Evolutionary conservation across 2,329 filamentous ascomycete species (phyloP).

Genomic region (Colletotrichum paranaense): DNA sequence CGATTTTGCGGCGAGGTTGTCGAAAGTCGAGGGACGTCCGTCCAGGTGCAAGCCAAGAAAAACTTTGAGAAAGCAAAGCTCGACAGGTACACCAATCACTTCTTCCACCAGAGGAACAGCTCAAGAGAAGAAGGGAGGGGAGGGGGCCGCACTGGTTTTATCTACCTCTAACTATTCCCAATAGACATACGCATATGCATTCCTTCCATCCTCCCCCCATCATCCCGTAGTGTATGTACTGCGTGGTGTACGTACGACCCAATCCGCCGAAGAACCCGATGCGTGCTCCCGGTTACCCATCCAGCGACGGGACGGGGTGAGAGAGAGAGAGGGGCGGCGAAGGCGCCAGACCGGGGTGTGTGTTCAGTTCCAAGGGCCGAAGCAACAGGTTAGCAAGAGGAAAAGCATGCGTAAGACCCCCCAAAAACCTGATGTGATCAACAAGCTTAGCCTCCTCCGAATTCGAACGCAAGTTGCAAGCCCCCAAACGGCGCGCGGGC

Average conservation of each 20-base stretch:
- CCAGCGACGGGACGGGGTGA: too few relatives aligned
- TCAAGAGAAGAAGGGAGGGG: background rate
- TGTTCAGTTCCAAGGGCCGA: background rate
- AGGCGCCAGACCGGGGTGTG: background rate
- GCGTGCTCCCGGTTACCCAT: conserved; percentile 7
- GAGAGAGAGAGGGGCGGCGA: background rate
- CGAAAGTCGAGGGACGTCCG: background rate
- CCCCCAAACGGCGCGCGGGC: background rate
- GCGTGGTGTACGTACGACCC: too few relatives aligned
- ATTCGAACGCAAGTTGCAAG: background rate
- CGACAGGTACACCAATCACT: background rate
- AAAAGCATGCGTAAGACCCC: background rate
- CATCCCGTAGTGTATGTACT: background rate
- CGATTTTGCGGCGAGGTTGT: background rate
- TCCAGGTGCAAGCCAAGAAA: background rate
- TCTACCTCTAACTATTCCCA: conserved; percentile 10
- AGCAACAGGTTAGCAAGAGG: background rate
- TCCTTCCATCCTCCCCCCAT: background rate
- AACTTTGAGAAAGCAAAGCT: background rate
- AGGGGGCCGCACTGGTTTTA: background rate
- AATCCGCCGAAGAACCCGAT: conserved; percentile 11
- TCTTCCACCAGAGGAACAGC: background rate
- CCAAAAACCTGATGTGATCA: background rate
- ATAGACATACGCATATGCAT: background rate
- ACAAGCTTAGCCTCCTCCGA: conserved; percentile 2